These are phyloP conservation scores for Pichia cactophila DNA, from an alignment of 1,139 yeast species.

Conservation along the genomic window DNA sequence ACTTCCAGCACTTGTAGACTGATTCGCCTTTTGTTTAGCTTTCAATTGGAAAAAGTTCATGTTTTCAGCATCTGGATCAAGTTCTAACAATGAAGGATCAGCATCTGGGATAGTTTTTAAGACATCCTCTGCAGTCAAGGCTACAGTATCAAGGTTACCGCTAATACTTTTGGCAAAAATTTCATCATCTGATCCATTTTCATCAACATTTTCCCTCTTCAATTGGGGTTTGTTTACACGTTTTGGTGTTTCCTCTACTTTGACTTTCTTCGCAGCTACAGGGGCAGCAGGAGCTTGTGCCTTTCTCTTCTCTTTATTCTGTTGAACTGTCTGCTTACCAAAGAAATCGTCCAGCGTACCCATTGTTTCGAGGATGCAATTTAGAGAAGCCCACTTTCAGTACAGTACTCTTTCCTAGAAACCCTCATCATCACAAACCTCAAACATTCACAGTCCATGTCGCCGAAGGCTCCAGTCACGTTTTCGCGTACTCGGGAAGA, in stretches of 20 bases:
- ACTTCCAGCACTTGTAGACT: slow-evolving; percentile 27
- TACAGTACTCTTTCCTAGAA: too few species aligned
- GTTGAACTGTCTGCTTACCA: slow-evolving; percentile 10
- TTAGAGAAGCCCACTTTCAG: neutral
- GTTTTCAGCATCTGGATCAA: slow-evolving; percentile 35
- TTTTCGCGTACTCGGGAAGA: neutral
- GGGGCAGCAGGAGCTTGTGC: neutral
- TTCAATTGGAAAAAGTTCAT: slow-evolving; percentile 48
- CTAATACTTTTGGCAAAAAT: neutral
- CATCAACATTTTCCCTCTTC: neutral
- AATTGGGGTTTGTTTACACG: neutral
- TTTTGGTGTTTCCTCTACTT: neutral
- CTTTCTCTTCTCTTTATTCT: slow-evolving; percentile 8
- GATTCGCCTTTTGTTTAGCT: slow-evolving; percentile 25
- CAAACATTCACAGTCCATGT: neutral
- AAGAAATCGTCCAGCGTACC: slow-evolving; percentile 15
- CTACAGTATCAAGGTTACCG: too few species aligned
- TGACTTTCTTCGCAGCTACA: neutral
- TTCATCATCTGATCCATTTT: neutral
- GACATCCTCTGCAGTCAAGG: slow-evolving; percentile 42
- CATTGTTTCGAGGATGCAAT: slow-evolving; percentile 4
- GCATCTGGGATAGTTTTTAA: slow-evolving; percentile 63
- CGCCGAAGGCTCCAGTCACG: neutral
- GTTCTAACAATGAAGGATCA: slow-evolving; percentile 43
- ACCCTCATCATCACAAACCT: neutral